These are phyloP conservation scores for Colletotrichum ledebouriae DNA, from an alignment of 2,329 filamentous ascomycete species.

Conservation along the genomic window DNA sequence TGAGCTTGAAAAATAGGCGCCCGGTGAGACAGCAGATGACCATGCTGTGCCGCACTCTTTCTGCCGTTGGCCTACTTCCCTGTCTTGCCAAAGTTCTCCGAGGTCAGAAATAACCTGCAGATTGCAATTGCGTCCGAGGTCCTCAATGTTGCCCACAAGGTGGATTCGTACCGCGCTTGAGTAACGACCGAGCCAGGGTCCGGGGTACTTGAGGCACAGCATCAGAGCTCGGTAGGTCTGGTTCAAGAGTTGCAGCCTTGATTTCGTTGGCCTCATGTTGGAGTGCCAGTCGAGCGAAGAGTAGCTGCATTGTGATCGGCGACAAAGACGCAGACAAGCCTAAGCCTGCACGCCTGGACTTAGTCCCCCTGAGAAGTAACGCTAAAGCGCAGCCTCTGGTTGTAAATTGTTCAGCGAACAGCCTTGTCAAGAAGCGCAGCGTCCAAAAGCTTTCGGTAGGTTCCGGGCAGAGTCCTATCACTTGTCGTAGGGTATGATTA, in stretches of 20 bases:
- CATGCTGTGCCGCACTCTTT: slow-evolving; percentile 19
- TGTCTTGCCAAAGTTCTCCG: neutral
- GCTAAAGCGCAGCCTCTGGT: neutral
- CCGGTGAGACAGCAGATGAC: neutral
- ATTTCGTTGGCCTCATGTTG: slow-evolving; percentile 6
- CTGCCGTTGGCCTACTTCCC: neutral
- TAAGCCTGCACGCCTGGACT: neutral
- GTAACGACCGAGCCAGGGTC: slow-evolving; percentile 18
- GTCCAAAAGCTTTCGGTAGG: too few relatives aligned
- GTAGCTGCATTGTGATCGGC: slow-evolving; percentile 34
- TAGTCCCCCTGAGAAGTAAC: slow-evolving; percentile 6
- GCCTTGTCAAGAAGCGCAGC: too few relatives aligned
- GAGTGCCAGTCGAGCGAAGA: neutral
- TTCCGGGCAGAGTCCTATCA: too few relatives aligned
- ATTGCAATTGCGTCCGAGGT: slow-evolving; percentile 9
- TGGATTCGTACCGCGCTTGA: slow-evolving; percentile 8
- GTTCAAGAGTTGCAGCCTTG: slow-evolving; percentile 1
- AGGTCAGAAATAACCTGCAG: slow-evolving; percentile 19
- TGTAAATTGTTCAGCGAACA: too few relatives aligned
- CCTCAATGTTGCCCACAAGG: neutral
- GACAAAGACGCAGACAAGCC: slow-evolving; percentile 1
- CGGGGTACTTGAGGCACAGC: slow-evolving; percentile 9
- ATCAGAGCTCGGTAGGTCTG: slow-evolving; percentile 6
- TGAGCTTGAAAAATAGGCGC: slow-evolving; percentile 6
- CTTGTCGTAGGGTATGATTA: neutral